Conservation (phyloP, 495 filamentous ascomycete genomes). For the Penicilliopsis zonata region DNA sequence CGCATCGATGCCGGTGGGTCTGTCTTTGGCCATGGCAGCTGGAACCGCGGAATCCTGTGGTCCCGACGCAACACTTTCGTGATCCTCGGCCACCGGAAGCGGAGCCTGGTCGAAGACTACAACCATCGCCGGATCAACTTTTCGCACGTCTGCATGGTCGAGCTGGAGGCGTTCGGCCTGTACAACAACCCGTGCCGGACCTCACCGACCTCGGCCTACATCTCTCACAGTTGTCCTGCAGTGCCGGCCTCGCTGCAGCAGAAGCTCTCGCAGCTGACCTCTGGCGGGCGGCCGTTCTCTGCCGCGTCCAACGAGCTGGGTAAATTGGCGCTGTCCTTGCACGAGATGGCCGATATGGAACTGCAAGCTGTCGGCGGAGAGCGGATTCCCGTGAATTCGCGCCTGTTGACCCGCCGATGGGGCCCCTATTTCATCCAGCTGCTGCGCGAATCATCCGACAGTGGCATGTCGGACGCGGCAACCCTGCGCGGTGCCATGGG, state of each 20-base stretch:
- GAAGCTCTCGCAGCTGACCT: constrained; percentile 49
- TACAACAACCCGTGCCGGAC: constrained; percentile 83
- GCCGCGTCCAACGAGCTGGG: constrained; percentile 73
- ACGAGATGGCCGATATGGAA: constrained; percentile 95
- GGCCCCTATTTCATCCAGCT: constrained; percentile 91
- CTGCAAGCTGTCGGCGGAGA: constrained; percentile 83
- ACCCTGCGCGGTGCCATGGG: constrained; percentile 37
- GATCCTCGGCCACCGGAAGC: constrained; percentile 82
- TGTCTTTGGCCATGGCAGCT: constrained; percentile 90
- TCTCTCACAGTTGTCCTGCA: constrained; percentile 64
- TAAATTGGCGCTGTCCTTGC: constrained; percentile 60
- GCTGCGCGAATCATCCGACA: constrained; percentile 57
- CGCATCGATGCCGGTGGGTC: constrained; percentile 92
- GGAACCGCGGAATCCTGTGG: constrained; percentile 93
- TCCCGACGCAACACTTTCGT: constrained; percentile 86
- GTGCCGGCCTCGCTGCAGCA: constrained; percentile 42
- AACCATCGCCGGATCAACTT: constrained; percentile 98
- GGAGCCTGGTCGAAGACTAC: constrained; percentile 94
- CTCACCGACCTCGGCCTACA: constrained; percentile 65
- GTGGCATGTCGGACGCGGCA: constrained; percentile 31
- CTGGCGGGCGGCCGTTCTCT: constrained; percentile 56
- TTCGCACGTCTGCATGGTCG: constrained; percentile 88
- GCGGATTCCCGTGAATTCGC: constrained; percentile 84
- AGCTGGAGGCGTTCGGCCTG: constrained; percentile 90
- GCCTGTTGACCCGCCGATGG: constrained; percentile 78